Conservation (phyloP, 495 filamentous ascomycete species). For the Parathielavia appendiculata region DNA sequence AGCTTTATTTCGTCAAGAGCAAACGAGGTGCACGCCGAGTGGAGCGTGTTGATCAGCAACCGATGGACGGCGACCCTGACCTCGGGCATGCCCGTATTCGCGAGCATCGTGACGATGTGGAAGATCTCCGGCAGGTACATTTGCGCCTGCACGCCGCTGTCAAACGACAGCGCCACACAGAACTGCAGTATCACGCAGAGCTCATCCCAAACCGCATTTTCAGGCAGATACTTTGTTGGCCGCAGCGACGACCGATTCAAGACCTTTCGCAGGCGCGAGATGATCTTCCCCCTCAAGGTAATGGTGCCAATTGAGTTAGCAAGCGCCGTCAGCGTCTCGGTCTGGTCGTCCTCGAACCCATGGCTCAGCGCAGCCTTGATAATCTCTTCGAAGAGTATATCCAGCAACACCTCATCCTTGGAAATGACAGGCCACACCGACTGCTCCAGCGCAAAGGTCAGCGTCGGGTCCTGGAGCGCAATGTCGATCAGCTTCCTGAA, state of each 20-base stretch:
- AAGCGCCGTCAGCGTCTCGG: constrained; percentile 56
- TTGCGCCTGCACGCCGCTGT: constrained; percentile 58
- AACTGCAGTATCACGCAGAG: constrained; percentile 59
- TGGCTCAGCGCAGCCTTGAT: constrained; percentile 53
- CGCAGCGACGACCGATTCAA: constrained; percentile 58
- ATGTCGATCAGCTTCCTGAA: constrained; percentile 61
- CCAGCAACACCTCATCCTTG: constrained; percentile 55
- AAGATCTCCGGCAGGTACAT: constrained; percentile 61
- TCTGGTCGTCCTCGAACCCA: constrained; percentile 52
- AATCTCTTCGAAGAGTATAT: constrained; percentile 60
- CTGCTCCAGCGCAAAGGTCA: constrained; percentile 55
- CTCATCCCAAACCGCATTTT: constrained; percentile 60
- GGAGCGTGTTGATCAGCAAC: constrained; percentile 57
- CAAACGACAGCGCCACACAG: constrained; percentile 59
- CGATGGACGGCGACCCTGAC: constrained; percentile 53
- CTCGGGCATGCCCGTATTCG: constrained; percentile 54
- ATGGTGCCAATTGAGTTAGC: constrained; percentile 55
- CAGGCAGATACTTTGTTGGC: constrained; percentile 54
- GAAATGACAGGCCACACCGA: constrained; percentile 57
- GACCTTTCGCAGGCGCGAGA: constrained; percentile 56
- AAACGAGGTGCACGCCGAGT: constrained; percentile 60
- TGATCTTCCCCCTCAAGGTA: constrained; percentile 56
- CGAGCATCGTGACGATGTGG: constrained; percentile 62
- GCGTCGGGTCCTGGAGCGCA: constrained; percentile 49
- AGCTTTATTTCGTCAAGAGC: constrained; percentile 50